Conservation (phyloP, 164 flowering plant genomes). For the Chloranthus sessilifolius region DNA sequence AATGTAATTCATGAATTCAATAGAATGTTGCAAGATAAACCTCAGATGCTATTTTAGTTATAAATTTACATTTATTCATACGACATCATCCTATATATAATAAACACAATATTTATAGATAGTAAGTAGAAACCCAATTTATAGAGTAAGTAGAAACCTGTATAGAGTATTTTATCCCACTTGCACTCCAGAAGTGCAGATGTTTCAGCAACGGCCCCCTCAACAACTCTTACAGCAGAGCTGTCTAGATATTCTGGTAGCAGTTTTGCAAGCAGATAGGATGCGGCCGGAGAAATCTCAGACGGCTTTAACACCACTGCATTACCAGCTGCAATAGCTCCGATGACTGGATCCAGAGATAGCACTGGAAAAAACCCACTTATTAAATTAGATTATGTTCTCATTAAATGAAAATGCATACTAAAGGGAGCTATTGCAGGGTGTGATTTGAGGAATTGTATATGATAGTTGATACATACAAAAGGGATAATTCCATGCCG, state of each 20-base stretch:
- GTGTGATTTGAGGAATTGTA: too few species aligned
- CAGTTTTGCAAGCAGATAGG: constrained; percentile 31
- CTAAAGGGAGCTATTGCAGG: too few species aligned
- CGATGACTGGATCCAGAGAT: constrained; percentile 68
- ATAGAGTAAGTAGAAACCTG: constrained; percentile 37
- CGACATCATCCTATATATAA: too few species aligned
- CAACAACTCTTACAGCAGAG: constrained; percentile 40
- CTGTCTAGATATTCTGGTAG: constrained; percentile 38
- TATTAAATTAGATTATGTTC: neutral
- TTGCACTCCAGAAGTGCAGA: constrained; percentile 43
- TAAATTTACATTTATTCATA: too few species aligned
- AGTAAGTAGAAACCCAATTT: too few species aligned
- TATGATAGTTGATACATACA: constrained; percentile 47
- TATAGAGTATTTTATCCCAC: constrained; percentile 60
- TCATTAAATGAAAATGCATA: neutral
- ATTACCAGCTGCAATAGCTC: constrained; percentile 85
- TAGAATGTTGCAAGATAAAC: too few species aligned
- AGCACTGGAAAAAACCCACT: constrained; percentile 34
- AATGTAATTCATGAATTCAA: too few species aligned
- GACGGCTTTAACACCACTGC: constrained; percentile 68
- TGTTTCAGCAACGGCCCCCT: constrained; percentile 50
- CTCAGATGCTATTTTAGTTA: too few species aligned
- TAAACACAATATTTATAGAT: too few species aligned
- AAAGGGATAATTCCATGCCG: constrained; percentile 76
- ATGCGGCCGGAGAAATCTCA: constrained; percentile 51